Evolutionary conservation across 2,329 filamentous ascomycete species (phyloP).

Genomic region (Epichloe amarillans): DNA sequence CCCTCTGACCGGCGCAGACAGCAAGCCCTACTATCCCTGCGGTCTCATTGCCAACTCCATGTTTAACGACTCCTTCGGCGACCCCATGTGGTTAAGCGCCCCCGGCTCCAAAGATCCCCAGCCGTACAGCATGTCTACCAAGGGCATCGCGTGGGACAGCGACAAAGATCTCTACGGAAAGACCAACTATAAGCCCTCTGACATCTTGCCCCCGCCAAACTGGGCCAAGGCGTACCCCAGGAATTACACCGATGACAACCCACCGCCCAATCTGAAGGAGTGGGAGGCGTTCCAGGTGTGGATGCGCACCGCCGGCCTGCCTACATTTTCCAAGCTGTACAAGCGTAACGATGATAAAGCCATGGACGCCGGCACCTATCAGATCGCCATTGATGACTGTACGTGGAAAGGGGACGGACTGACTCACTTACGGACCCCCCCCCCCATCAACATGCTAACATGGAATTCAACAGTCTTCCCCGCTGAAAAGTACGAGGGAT

Average conservation of each 20-base stretch:
- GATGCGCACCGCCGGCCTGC: slow-evolving; percentile 94
- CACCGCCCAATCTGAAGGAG: slow-evolving; percentile 57
- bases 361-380: slow-evolving; percentile 62
- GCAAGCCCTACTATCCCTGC: slow-evolving; percentile 81
- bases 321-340: slow-evolving; percentile 88
- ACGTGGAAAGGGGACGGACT: slow-evolving; percentile 24
- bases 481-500: slow-evolving; percentile 65
- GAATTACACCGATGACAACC: slow-evolving; percentile 50
- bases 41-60: slow-evolving; percentile 92
- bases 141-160: slow-evolving; percentile 74
- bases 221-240: slow-evolving; percentile 61
- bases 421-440: no score
- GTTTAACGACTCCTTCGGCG: slow-evolving; percentile 84
- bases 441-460: not conserved
- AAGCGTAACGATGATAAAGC: slow-evolving; percentile 60
- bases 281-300: slow-evolving; percentile 90
- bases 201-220: slow-evolving; percentile 75
- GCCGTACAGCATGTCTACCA: slow-evolving; percentile 62
- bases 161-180: slow-evolving; percentile 68
- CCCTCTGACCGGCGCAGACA: slow-evolving; percentile 46
- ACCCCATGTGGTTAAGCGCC: slow-evolving; percentile 47
- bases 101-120: slow-evolving; percentile 19
- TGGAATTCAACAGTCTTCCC: slow-evolving; percentile 53
- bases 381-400: slow-evolving; percentile 68
- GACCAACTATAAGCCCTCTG: slow-evolving; percentile 48